These are phyloP conservation scores for Glycine soja DNA, from an alignment of 306 rosid genomes.

Conservation along the genomic window DNA sequence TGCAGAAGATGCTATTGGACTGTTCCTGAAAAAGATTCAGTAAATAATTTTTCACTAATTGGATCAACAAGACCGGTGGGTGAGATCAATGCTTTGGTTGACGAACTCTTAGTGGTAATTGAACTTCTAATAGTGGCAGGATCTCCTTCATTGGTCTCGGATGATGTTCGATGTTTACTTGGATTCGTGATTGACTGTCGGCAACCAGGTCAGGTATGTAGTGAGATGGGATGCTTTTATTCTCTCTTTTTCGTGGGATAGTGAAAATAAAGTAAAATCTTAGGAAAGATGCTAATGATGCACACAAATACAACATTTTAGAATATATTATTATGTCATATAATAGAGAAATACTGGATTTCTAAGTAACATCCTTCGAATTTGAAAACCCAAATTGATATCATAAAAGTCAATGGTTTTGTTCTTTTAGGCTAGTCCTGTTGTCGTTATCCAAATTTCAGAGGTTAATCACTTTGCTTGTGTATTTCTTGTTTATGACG, in stretches of 20 bases:
- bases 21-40: slow-evolving; percentile 82
- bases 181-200: slow-evolving; percentile 94
- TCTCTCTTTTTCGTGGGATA: slow-evolving; percentile 26
- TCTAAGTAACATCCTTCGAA: no score
- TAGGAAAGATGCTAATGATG: slow-evolving; percentile 20
- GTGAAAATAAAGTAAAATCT: neutral
- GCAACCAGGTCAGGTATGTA: slow-evolving; percentile 87
- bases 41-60: slow-evolving; percentile 71
- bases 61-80: slow-evolving; percentile 82
- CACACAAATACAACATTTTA: neutral
- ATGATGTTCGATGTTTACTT: slow-evolving; percentile 85
- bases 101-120: slow-evolving; percentile 87
- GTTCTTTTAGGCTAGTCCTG: no score
- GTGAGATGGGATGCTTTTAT: slow-evolving; percentile 38
- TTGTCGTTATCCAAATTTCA: no score
- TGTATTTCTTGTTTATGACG: no score
- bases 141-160: slow-evolving; percentile 72
- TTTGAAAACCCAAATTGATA: no score
- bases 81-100: slow-evolving; percentile 98
- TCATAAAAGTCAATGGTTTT: no score
- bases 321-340: no score
- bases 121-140: slow-evolving; percentile 92
- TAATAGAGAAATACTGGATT: no score
- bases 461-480: no score
- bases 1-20: slow-evolving; percentile 97